Conservation (phyloP, 2,329 filamentous ascomycete species). For the Emergomyces pasteurianus region DNA sequence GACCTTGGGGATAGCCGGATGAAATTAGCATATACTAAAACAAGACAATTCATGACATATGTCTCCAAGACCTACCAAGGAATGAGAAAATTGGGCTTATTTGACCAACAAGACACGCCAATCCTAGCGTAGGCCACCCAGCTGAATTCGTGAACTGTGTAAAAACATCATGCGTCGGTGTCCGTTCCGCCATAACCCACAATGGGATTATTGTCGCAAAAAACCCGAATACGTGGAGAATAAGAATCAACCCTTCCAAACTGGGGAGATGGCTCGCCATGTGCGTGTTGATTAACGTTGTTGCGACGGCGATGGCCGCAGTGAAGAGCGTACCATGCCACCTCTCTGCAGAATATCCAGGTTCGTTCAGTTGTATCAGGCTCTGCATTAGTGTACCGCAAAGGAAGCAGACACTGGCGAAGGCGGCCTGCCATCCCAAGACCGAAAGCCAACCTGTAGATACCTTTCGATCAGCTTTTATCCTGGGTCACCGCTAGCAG, state of each 20-base stretch:
- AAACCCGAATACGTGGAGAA: conserved; percentile 42
- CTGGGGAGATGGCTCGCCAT: conserved; percentile 33
- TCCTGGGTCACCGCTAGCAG: background rate
- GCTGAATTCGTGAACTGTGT: conserved; percentile 37
- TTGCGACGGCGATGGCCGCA: conserved; percentile 31
- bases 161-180: conserved; percentile 34
- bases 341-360: conserved; percentile 24
- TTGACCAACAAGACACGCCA: conserved; percentile 31
- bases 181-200: conserved; percentile 30
- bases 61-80: conserved; percentile 16
- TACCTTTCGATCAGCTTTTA: background rate
- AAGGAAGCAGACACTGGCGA: conserved; percentile 26
- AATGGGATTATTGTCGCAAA: conserved; percentile 41
- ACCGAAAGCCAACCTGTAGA: conserved; percentile 29
- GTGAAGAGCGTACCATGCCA: conserved; percentile 42
- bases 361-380: conserved; percentile 26
- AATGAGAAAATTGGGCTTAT: conserved; percentile 26
- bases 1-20: conserved; percentile 2
- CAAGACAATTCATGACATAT: background rate
- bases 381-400: conserved; percentile 26
- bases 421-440: conserved; percentile 33
- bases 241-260: conserved; percentile 38
- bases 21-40: background rate
- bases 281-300: conserved; percentile 33
- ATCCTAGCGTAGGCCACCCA: conserved; percentile 31